Evolutionary conservation across 495 filamentous ascomycete genomes (phyloP), one percentile per base, ranked within the genome.

Genomic region (Penicillium salamii): DNA sequence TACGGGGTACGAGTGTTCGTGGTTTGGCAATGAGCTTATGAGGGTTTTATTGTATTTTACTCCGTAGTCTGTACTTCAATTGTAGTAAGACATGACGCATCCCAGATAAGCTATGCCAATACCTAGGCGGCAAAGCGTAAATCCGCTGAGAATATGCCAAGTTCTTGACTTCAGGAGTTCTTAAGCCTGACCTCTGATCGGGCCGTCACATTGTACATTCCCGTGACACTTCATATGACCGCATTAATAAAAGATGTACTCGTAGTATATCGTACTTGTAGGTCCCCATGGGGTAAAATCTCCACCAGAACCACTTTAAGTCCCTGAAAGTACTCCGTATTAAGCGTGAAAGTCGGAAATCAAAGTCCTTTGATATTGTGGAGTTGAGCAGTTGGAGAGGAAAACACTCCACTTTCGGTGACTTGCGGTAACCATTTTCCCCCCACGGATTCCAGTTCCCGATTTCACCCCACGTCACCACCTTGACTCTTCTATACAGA

Each of bases 391-490:
- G 3, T 32, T 32, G 29, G 5, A 11, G 29, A 32, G 29, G 23
- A 26, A 26, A 4, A 26, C 14, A n/a, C 38, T 26, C 15, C 26
- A 31, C 24, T 14, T 43, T 14, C 41, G 28, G 42, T 21, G 42
- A 32, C 42, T 31, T 42, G 14, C 41, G 41, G 41, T 14, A 46
- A 45, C 31, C 43, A 36, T 34, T 46, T 46, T 46, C 43, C 43
- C 26, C 18, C 5, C 34, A 34, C 60, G 60, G 60, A 63, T 61
- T 53, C 47, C 54, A 52, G 35, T 53, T 61, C 57, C 57, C 60
- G 60, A 32, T 23, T 26, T 24, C 24, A 47, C 48, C 55, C 53
- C 59, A 53, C 44, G 24, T 45, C 28, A 36, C 15, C 35, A 33
- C 19, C 18, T 14, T n/a, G 34, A 42, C 23, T 44, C 26, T 26